phyloP scores from a whole-genome alignment of 768 basidiomycete species.

The Gloeophyllum trabeum region DNA sequence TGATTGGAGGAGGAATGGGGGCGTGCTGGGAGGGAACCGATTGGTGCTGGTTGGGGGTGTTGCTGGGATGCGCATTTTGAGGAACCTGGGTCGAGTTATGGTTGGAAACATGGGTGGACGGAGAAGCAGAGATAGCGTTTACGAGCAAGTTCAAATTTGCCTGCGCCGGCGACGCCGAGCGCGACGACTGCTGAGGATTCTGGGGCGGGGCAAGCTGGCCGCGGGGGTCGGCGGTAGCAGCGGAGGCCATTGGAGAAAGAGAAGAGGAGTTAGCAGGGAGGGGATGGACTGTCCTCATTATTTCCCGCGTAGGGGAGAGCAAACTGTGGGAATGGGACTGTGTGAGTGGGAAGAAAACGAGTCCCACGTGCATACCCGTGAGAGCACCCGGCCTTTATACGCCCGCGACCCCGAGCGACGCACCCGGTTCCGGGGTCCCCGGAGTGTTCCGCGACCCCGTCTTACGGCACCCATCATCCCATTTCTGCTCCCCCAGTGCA shows the following conservation, averaged over 20 bases:
- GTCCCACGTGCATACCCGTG: conserved; percentile 15
- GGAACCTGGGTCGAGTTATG: conserved; percentile 22
- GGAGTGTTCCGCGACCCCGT: too few relatives aligned
- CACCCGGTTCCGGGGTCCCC: too few relatives aligned
- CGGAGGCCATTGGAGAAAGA: conserved; percentile 29
- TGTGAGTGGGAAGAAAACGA: conserved; percentile 30
- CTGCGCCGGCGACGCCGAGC: conserved; percentile 28
- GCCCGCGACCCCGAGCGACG: conserved; percentile 3
- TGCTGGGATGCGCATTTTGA: conserved; percentile 11
- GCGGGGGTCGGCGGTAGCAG: conserved; percentile 10
- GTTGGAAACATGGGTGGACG: conserved; percentile 18
- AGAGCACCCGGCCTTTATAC: conserved; percentile 5
- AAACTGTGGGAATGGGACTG: conserved; percentile 17
- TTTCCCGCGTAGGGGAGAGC: conserved; percentile 39
- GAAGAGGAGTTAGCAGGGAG: conserved; percentile 24
- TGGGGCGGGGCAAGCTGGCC: conserved; percentile 14
- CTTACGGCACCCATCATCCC: conserved; percentile 4
- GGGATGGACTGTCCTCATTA: conserved; percentile 29
- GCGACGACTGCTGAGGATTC: conserved; percentile 42
- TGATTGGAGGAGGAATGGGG: conserved; percentile 24
- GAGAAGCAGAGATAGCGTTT: conserved; percentile 16
- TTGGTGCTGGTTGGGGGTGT: conserved; percentile 19
- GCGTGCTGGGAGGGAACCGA: conserved; percentile 13
- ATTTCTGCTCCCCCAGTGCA: too few relatives aligned
- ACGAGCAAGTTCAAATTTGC: conserved; percentile 28